Evolutionary conservation across 169 alveolate species (phyloP).

Genomic region (Plasmodium yoelii): DNA sequence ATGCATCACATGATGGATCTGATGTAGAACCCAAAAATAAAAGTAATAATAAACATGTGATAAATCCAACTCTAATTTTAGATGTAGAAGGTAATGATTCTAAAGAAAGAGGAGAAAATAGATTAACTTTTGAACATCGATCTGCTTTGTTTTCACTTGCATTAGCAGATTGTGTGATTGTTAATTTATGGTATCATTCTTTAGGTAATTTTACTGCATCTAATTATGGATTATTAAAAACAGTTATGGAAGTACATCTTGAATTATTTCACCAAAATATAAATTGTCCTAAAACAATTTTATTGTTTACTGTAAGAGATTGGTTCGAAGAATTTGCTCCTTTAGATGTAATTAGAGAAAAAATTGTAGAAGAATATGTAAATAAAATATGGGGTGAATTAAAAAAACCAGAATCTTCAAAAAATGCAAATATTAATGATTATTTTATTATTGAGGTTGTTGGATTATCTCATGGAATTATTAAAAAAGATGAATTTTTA

Average conservation of each 20-base stretch:
- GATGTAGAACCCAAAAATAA: background rate
- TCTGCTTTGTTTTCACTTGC: conserved; percentile 92
- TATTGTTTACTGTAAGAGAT: conserved; percentile 84
- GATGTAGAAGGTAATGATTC: conserved; percentile 95
- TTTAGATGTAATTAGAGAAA: conserved; percentile 79
- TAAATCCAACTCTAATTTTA: conserved; percentile 83
- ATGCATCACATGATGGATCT: background rate
- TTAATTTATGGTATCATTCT: conserved; percentile 90
- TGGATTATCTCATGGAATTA: conserved; percentile 87
- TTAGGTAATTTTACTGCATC: conserved; percentile 92
- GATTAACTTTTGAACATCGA: conserved; percentile 92
- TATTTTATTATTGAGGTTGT: conserved; percentile 83
- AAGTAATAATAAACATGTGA: background rate
- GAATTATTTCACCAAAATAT: conserved; percentile 83
- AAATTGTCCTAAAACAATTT: conserved; percentile 30
- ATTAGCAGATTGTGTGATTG: conserved; percentile 90
- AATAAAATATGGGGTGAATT: conserved; percentile 88
- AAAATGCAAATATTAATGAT: conserved; percentile 35
- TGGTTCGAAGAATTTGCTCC: conserved; percentile 87
- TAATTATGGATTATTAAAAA: conserved; percentile 90
- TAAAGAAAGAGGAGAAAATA: conserved; percentile 91
- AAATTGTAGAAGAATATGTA: conserved; percentile 84
- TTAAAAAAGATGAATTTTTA: conserved; percentile 82
- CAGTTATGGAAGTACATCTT: conserved; percentile 90
- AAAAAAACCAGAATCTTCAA: conserved; percentile 76